A percentile compares a stretch with the other conserved stretches of the same genome.
Evolutionary conservation across 2,329 filamentous ascomycete species (phyloP).

Genomic region (Apiospora sp.): DNA sequence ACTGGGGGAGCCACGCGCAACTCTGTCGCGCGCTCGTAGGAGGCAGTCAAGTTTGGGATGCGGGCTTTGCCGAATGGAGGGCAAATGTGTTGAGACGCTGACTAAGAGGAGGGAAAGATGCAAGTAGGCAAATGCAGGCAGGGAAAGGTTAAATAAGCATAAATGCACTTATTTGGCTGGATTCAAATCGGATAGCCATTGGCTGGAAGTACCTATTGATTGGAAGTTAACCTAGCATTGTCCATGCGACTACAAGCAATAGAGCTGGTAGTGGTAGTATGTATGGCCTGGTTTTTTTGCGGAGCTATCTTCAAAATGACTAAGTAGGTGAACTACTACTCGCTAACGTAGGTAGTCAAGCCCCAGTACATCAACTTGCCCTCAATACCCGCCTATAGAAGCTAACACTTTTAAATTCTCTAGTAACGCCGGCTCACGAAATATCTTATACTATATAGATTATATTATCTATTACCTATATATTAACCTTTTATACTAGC

Average conservation of each 20-base stretch:
- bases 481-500: too few species aligned
- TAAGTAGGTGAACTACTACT: neutral
- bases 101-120: neutral
- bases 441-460: too few species aligned
- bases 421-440: too few species aligned
- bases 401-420: neutral
- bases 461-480: too few species aligned
- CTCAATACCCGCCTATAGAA: neutral
- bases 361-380: neutral
- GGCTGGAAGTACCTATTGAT: neutral
- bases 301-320: conserved; percentile 9
- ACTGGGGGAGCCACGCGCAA: neutral
- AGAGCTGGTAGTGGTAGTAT: neutral
- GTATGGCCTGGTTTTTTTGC: neutral
- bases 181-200: neutral
- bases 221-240: neutral
- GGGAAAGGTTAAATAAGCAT: conserved; percentile 5
- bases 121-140: neutral
- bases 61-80: neutral
- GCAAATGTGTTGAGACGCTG: conserved; percentile 2
- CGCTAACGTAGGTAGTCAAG: neutral
- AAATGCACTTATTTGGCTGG: neutral
- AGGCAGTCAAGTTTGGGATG: neutral
- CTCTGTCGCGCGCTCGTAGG: neutral
- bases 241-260: neutral